A percentile compares a stretch with the other conserved stretches of the same genome.
phyloP scores from a whole-genome alignment of 306 rosid genomes.

The Ceratonia siliqua region DNA sequence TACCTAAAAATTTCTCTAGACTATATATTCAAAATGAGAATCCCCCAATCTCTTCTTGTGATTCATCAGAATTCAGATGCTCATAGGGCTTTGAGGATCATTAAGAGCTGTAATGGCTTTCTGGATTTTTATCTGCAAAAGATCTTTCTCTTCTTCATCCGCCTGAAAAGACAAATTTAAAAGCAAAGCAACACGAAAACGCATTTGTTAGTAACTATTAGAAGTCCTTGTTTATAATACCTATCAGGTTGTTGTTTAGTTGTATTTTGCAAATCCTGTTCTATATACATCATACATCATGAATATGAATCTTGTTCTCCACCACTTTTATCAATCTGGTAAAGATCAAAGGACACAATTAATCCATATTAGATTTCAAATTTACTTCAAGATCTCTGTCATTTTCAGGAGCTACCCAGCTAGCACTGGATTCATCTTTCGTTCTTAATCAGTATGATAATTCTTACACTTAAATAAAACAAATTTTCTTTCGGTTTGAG shows the following conservation, averaged over 20 bases:
- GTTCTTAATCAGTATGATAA: background rate
- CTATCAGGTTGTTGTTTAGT: slow-evolving; percentile 10
- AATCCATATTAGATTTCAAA: background rate
- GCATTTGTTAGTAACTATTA: background rate
- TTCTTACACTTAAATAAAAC: too few species aligned
- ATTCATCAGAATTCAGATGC: slow-evolving; percentile 49
- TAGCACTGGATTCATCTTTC: background rate
- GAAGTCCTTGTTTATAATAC: background rate
- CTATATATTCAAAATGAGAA: slow-evolving; percentile 1
- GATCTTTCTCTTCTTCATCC: slow-evolving; percentile 78
- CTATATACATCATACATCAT: background rate
- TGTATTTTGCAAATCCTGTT: slow-evolving; percentile 12
- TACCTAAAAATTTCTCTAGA: too few species aligned
- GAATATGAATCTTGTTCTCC: background rate
- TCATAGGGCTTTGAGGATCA: slow-evolving; percentile 83
- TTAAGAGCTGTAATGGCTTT: slow-evolving; percentile 76
- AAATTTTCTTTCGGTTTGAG: background rate
- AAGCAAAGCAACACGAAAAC: slow-evolving; percentile 21
- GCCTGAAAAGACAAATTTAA: slow-evolving; percentile 50
- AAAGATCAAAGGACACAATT: background rate
- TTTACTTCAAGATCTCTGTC: background rate
- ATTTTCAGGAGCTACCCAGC: background rate
- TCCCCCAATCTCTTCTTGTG: background rate
- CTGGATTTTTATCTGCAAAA: slow-evolving; percentile 59
- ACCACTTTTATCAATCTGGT: slow-evolving; percentile 6